phyloP scores from a whole-genome alignment of 495 filamentous ascomycete species.

The Tuber calosporum region DNA sequence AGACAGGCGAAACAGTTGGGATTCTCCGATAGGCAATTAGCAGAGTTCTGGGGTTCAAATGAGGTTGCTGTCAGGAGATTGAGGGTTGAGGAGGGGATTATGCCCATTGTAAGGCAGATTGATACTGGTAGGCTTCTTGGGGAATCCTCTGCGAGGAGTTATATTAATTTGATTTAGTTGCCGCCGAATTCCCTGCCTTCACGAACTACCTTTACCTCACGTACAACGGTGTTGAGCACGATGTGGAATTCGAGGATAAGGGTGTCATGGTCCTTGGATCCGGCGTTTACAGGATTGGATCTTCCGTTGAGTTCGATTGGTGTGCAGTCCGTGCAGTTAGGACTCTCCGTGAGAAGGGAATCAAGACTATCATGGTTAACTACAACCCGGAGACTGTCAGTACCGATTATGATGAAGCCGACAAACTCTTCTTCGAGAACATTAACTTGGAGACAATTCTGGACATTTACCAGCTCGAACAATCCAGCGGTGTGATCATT shows the following conservation, averaged over 20 bases:
- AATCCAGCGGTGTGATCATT: slow-evolving; percentile 81
- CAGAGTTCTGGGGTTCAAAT: slow-evolving; percentile 87
- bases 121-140: slow-evolving; percentile 54
- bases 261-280: slow-evolving; percentile 95
- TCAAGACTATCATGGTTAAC: slow-evolving; percentile 98
- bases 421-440: slow-evolving; percentile 93
- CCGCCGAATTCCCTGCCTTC: slow-evolving; percentile 87
- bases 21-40: slow-evolving; percentile 87
- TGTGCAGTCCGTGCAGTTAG: slow-evolving; percentile 95
- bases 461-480: slow-evolving; percentile 90
- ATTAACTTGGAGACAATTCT: slow-evolving; percentile 91
- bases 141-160: not conserved
- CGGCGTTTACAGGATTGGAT: slow-evolving; percentile 95
- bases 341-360: slow-evolving; percentile 75
- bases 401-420: slow-evolving; percentile 95
- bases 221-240: slow-evolving; percentile 84
- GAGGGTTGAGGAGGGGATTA: slow-evolving; percentile 75
- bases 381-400: slow-evolving; percentile 91
- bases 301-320: slow-evolving; percentile 98
- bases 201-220: slow-evolving; percentile 98
- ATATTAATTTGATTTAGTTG: slow-evolving; percentile 50
- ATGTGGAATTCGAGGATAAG: slow-evolving; percentile 75
- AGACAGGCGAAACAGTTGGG: slow-evolving; percentile 84
- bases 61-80: slow-evolving; percentile 77
- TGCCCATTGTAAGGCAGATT: slow-evolving; percentile 91